phyloP scores from a whole-genome alignment of 2,329 filamentous ascomycete genomes.

The Colletotrichum siamense region DNA sequence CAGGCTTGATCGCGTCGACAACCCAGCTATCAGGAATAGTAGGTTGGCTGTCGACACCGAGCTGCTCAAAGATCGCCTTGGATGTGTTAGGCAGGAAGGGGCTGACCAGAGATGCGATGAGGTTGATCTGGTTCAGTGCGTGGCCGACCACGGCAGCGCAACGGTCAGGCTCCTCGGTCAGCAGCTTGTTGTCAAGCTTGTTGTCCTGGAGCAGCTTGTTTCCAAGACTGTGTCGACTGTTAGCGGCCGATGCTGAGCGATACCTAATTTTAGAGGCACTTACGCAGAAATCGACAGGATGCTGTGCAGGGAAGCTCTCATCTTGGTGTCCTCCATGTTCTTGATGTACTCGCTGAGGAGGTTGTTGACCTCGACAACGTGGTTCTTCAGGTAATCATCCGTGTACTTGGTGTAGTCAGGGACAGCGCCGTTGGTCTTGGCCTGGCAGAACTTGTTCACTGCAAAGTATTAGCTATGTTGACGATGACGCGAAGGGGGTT shows the following conservation, averaged over 20 bases:
- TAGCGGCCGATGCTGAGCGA: neutral
- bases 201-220: conserved; percentile 59
- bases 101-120: conserved; percentile 78
- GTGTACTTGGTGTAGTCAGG: conserved; percentile 66
- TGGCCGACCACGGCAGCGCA: conserved; percentile 71
- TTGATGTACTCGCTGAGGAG: conserved; percentile 70
- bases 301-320: conserved; percentile 69
- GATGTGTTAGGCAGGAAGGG: conserved; percentile 88
- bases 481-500: neutral
- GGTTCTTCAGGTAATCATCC: conserved; percentile 58
- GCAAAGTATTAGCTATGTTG: neutral
- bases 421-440: conserved; percentile 74
- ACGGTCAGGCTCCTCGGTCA: conserved; percentile 59
- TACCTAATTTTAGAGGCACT: neutral
- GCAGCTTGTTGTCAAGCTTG: conserved; percentile 59
- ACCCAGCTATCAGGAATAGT: conserved; percentile 72
- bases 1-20: conserved; percentile 66
- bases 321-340: conserved; percentile 73
- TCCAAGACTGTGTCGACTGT: conserved; percentile 35
- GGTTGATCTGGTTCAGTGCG: conserved; percentile 83
- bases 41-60: conserved; percentile 60
- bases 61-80: conserved; percentile 77
- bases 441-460: conserved; percentile 73
- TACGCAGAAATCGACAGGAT: conserved; percentile 69
- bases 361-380: conserved; percentile 68